These are phyloP conservation scores for Drosera capensis DNA, from an alignment of 148 eudicot genomes.

Conservation along the genomic window DNA sequence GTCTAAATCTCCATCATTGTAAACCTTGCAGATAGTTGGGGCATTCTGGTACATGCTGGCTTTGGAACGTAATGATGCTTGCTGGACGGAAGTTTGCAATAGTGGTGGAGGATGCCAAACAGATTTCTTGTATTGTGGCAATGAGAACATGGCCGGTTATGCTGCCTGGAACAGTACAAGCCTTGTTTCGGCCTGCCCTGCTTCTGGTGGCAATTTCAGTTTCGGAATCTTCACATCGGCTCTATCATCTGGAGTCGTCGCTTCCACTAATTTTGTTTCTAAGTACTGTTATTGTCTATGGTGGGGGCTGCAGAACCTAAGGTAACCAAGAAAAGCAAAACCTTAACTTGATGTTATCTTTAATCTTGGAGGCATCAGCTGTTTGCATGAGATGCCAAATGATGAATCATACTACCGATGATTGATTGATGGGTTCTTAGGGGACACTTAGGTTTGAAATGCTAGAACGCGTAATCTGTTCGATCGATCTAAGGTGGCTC, in stretches of 20 bases:
- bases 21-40: conserved; percentile 68
- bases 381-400: too few species aligned
- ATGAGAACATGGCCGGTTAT: conserved; percentile 20
- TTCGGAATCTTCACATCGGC: conserved; percentile 86
- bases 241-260: conserved; percentile 54
- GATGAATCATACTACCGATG: too few species aligned
- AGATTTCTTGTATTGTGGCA: conserved; percentile 64
- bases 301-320: conserved; percentile 98
- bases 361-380: too few species aligned
- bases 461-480: too few species aligned
- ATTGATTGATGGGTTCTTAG: too few species aligned
- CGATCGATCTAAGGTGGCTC: too few species aligned
- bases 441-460: too few species aligned
- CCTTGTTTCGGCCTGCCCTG: conserved; percentile 29
- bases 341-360: too few species aligned
- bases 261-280: conserved; percentile 32
- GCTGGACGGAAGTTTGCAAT: conserved; percentile 76
- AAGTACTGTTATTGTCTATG: conserved; percentile 93
- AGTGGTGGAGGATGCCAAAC: conserved; percentile 15
- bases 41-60: conserved; percentile 87
- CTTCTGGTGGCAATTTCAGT: conserved; percentile 46
- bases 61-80: conserved; percentile 72
- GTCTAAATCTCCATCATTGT: not conserved
- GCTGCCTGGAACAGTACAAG: conserved; percentile 43
- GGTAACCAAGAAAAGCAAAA: conserved; percentile 21